Base-by-base conservation (phyloP, 805 yeast species). In the Nakazawaea holstii region DNA sequence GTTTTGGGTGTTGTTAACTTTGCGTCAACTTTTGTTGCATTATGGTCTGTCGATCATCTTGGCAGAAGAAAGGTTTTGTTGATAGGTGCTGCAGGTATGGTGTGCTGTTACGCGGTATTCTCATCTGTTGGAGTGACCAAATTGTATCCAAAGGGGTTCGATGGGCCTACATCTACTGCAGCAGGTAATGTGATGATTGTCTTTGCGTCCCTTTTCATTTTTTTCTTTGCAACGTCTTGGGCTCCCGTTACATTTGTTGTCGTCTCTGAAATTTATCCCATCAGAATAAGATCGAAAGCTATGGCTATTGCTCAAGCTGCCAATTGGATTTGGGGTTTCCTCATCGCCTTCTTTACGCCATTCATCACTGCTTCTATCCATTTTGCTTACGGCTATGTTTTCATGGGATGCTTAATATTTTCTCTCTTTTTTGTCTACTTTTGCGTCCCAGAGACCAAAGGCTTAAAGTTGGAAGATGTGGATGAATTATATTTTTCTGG, bases 181-280 rank as follows among this genome's bases (percentile, higher is more conserved):
- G 70, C 75, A 8, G 68, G 72, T 57, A 58, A 69, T 51, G 77
- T 74, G 9, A 79, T 84, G 86, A 80, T 84, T 58, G 74, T 74
- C 56, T 70, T 83, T 46, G 73, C 88, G 6, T 81, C 87, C 67
- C 59, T 82, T 45, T 84, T 73, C 67, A 78, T 84, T 49, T 69
- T 79, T 65, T 79, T 72, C 62, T 84, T 84, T 59, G 90, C 91
- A 3, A 72, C 80, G 26, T 79, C 89, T n/a, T 80, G 87, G 82
- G 90, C 87, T 36, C 87, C 89, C 49, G 79, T 80, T 52, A 78
- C 80, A 33, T 83, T 74, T 67, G 80, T 80, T 41, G 73, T 83
- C 52, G 79, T 82, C 24, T 76, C 87, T 39, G 91, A 84, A 63
- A 67, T 82, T 39, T 84, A 79, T 64, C 88, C 88, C 51, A 70